phyloP scores from a whole-genome alignment of 2,329 filamentous ascomycete species.

The Neofusicoccum sp. region DNA sequence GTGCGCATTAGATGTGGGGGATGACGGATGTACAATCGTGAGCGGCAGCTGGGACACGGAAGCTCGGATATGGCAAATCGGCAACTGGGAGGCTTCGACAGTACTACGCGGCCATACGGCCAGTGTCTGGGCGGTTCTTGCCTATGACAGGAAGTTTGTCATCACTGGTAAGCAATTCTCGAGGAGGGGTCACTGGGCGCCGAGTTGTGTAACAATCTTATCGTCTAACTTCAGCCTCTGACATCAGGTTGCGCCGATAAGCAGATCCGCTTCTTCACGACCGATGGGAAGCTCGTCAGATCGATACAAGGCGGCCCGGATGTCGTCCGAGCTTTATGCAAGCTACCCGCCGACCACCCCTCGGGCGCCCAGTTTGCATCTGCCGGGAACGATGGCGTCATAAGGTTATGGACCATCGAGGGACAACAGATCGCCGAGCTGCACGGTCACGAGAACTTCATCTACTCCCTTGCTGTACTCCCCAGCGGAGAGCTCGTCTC shows the following conservation, averaged over 20 bases:
- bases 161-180: constrained; percentile 62
- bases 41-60: constrained; percentile 94
- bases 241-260: constrained; percentile 79
- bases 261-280: constrained; percentile 79
- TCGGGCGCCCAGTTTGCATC: constrained; percentile 92
- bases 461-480: constrained; percentile 79
- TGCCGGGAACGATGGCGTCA: constrained; percentile 87
- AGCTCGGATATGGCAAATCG: constrained; percentile 83
- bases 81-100: constrained; percentile 77
- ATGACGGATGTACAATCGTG: constrained; percentile 72
- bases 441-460: constrained; percentile 89
- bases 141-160: constrained; percentile 76
- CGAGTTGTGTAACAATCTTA: constrained; percentile 9
- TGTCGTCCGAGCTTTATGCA: constrained; percentile 85
- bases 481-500: constrained; percentile 88
- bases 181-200: neutral
- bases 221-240: constrained; percentile 16
- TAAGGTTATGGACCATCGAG: constrained; percentile 82
- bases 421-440: constrained; percentile 77
- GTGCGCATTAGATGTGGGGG: constrained; percentile 79
- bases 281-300: constrained; percentile 63
- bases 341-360: constrained; percentile 72
- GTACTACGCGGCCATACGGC: constrained; percentile 76
- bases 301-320: constrained; percentile 73
- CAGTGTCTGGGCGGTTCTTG: constrained; percentile 89